Percentiles rank a stretch among this genome's conserved stretches.
phyloP scores from a whole-genome alignment of 331 rosid species.

The Erythrophleum ivorense region DNA sequence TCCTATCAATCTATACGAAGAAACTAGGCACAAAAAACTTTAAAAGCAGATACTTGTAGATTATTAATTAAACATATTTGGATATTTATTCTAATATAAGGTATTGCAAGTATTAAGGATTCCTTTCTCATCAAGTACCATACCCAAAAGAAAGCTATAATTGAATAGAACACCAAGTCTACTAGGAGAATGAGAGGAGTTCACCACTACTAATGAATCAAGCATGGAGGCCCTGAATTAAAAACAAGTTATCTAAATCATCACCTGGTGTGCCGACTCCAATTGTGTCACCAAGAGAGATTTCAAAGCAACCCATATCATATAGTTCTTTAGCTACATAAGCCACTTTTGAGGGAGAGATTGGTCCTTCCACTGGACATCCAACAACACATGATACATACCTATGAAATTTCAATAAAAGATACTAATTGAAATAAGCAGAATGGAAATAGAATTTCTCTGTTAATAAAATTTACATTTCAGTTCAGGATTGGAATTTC shows the following conservation, averaged over 20 bases:
- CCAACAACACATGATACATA: constrained; percentile 90
- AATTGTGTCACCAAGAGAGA: constrained; percentile 91
- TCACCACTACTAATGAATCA: constrained; percentile 1
- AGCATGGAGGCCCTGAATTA: not conserved
- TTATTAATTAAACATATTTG: constrained; percentile 4
- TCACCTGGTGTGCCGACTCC: constrained; percentile 92
- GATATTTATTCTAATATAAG: not conserved
- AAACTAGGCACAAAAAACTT: not conserved
- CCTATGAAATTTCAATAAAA: constrained; percentile 53
- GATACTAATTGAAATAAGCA: constrained; percentile 36
- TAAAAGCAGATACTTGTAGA: not conserved
- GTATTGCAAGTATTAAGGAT: not conserved
- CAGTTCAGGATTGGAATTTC: constrained; percentile 16
- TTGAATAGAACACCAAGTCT: not conserved
- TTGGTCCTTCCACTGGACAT: constrained; percentile 88
- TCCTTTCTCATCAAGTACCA: not conserved
- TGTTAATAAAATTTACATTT: constrained; percentile 21
- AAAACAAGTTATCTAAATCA: constrained; percentile 14
- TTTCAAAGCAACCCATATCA: constrained; percentile 95
- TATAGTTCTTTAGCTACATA: constrained; percentile 80
- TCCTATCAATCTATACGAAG: not conserved
- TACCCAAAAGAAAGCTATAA: constrained; percentile 24
- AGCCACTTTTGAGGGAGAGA: constrained; percentile 79
- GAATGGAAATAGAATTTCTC: constrained; percentile 28
- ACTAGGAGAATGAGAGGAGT: not conserved